These are phyloP conservation scores for Neobulgaria alba DNA, from an alignment of 2,329 filamentous ascomycete species.

Conservation along the genomic window DNA sequence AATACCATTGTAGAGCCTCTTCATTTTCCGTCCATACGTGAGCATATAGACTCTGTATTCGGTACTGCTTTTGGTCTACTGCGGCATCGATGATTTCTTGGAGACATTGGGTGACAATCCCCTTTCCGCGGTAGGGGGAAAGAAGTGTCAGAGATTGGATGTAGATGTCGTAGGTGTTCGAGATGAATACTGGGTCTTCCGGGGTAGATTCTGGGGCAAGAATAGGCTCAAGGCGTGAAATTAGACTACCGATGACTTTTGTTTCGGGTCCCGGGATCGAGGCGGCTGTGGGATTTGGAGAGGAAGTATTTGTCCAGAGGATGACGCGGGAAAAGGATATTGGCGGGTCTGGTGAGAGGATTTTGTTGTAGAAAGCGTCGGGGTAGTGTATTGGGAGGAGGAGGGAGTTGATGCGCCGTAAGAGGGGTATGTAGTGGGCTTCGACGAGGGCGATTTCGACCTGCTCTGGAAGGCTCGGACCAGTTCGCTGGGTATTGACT, in stretches of 20 bases:
- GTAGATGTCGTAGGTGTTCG: constrained; percentile 44
- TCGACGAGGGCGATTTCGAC: constrained; percentile 45
- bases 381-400: constrained; percentile 56
- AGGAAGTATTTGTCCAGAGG: constrained; percentile 41
- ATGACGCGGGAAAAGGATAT: constrained; percentile 51
- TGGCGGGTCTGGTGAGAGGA: constrained; percentile 38
- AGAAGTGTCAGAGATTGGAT: constrained; percentile 56
- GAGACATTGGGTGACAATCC: constrained; percentile 49
- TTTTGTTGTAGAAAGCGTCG: constrained; percentile 52
- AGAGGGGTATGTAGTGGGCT: constrained; percentile 43
- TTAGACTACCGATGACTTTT: constrained; percentile 52
- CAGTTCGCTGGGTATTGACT: constrained; percentile 11
- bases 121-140: constrained; percentile 52
- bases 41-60: constrained; percentile 43
- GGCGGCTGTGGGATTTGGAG: too few relatives aligned
- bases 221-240: constrained; percentile 51
- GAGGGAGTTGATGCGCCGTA: constrained; percentile 57
- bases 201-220: constrained; percentile 12
- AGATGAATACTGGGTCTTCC: constrained; percentile 8
- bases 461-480: constrained; percentile 33
- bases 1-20: constrained; percentile 56
- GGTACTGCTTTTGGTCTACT: constrained; percentile 27
- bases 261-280: constrained; percentile 18
- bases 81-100: constrained; percentile 28
- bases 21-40: constrained; percentile 62